Base-by-base conservation (phyloP, 2,329 filamentous ascomycete genomes). In the Phyllosticta citribraziliensis region DNA sequence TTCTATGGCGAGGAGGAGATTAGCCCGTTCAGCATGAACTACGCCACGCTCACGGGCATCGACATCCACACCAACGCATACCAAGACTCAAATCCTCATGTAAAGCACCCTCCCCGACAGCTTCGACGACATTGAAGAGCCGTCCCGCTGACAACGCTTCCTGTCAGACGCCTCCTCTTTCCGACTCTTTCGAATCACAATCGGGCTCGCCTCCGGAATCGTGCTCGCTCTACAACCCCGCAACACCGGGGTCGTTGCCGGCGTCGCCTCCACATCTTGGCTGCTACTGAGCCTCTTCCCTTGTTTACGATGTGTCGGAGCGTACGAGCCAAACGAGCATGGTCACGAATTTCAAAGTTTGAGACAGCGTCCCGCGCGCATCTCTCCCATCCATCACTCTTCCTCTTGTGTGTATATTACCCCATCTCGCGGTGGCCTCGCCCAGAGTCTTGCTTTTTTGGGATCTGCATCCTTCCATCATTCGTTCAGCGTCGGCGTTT, bases 171-270 rank as follows among this genome's bases (percentile, higher is more conserved):
- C 88, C 88, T 76, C 86, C 88, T 70, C 83, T 91, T 68, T 88
- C 86, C 69, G 86, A 88, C 72, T 87, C 85, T 27, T 88, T 85
- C 73, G 86, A 88, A 71, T 89, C 86, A 58, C 66, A 67, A 51
- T 68, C 71, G n/a, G 71, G 69, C 58, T 77, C 75, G 56, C 75
- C 76, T 33, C 68, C 74, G 58, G 76, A 78, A 62, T 72, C 70
- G 56, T 62, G 20, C 53, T 24, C 25, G 20, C 25, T 63, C 52
- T 66, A 67, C 57, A 77, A 73, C 74, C 87, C 87, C 47, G 83
- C 82, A 52, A 90, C 88, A 58, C 88, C 88, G 63, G 76, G 88
- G 65, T 89, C 86, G n/a, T 86, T 89, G 83, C 86, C 86, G 33
- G 81, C 80, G 55, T 88, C 87, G 53, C 87, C 87, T 52, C 87